Evolutionary conservation across 2,329 filamentous ascomycete species (phyloP).

Genomic region (Arthrobotrys megalospora): DNA sequence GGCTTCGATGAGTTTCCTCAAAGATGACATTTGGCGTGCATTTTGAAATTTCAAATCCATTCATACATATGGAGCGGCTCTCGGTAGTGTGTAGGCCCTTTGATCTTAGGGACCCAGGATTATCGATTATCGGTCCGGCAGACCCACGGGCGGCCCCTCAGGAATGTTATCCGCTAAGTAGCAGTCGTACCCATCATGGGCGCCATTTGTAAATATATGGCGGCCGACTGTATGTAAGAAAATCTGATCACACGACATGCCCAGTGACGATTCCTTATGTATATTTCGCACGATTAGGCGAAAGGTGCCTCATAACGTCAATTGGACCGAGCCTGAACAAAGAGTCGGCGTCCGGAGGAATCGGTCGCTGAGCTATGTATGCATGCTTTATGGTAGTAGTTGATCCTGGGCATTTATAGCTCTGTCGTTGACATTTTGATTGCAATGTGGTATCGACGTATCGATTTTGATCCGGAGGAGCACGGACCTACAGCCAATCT

Average conservation of each 20-base stretch:
- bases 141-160: not conserved
- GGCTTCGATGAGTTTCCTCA: no score
- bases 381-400: not conserved
- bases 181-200: not conserved
- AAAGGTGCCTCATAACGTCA: not conserved
- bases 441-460: not conserved
- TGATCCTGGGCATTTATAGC: not conserved
- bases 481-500: not conserved
- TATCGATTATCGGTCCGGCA: not conserved
- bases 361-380: not conserved
- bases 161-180: not conserved
- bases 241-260: constrained; percentile 20
- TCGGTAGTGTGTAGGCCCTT: no score
- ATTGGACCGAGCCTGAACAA: not conserved
- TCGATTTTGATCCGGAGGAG: not conserved
- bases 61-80: no score
- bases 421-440: not conserved
- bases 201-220: not conserved
- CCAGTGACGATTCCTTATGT: constrained; percentile 2
- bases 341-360: not conserved
- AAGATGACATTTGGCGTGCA: no score
- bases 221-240: not conserved
- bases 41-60: no score
- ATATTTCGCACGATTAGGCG: not conserved
- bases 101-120: no score